Conservation (phyloP, 108 stramenopile genomes). For the Parietichytrium sp. region DNA sequence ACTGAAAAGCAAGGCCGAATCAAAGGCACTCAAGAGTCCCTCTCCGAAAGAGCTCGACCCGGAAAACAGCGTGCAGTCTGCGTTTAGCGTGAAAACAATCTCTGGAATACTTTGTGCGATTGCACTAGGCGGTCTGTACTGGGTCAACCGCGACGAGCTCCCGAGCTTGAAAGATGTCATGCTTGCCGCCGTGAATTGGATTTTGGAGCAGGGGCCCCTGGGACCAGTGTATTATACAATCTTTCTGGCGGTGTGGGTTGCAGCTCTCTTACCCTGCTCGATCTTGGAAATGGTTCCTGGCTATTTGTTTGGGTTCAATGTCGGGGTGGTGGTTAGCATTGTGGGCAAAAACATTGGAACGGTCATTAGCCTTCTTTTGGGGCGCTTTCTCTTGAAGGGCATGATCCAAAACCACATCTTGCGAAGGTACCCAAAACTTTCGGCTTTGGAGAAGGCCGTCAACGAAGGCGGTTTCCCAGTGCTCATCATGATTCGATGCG, state of each 20-base stretch:
- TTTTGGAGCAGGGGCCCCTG: not conserved
- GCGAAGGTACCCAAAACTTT: not conserved
- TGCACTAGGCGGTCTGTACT: not conserved
- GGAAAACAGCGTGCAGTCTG: not conserved
- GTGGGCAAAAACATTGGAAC: constrained; percentile 7
- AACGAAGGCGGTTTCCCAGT: constrained; percentile 13
- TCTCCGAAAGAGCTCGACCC: too few species aligned
- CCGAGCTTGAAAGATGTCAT: not conserved
- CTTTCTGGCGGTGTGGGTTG: constrained; percentile 11
- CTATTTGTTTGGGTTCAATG: constrained; percentile 7
- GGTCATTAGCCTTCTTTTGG: not conserved
- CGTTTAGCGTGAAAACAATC: not conserved
- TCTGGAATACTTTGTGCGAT: not conserved
- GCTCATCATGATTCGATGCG: constrained; percentile 16
- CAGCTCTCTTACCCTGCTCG: not conserved
- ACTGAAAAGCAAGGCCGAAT: not conserved
- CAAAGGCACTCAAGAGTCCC: too few species aligned
- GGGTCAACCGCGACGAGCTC: not conserved
- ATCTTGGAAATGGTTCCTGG: constrained; percentile 29
- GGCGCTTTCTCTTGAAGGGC: not conserved
- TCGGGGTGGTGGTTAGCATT: not conserved
- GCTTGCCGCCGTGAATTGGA: constrained; percentile 14
- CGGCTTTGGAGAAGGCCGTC: constrained; percentile 8
- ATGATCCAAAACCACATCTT: not conserved
- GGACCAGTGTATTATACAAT: not conserved